Base-by-base conservation (phyloP, 2,329 filamentous ascomycete species). In the Chrysoporthe cubensis region DNA sequence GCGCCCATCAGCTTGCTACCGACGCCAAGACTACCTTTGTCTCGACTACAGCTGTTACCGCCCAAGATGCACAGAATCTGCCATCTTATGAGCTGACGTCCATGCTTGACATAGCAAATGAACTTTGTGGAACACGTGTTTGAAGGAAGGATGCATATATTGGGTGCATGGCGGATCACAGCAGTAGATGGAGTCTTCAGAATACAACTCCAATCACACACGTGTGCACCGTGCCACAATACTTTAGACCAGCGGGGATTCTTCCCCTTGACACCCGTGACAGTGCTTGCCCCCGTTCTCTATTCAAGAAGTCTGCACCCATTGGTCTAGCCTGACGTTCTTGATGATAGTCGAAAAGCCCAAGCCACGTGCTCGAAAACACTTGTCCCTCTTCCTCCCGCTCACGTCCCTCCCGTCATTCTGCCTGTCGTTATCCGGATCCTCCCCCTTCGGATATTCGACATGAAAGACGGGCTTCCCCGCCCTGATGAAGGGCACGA, bases 391-490 rank as follows among this genome's bases (percentile, higher is more conserved):
- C 69, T 68, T 70, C 62, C 83, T 85, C 82, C 65, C 68, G 8
- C 32, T 63, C 21, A 69, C 68, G 4, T 76, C 82, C 78, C 81
- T 80, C 72, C 77, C 42, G 16, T 69, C 58, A 48, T 69, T 69
- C 3, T 69, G 65, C 58, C n/a, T 69, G 7, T 68, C 26, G 2
- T 42, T 65, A n/a, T 69, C 68, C 16, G 68, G 62, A 16, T 69
- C 68, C 59, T 69, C 68, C 4, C 78, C 81, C 69, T 84, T 81
- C 6, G 85, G 84, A 73, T 89, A 89, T 75, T 89, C 87, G 67
- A 89, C 86, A 71, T 88, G 83, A 71, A 88, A 88, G 14, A 89
- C 86, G 0, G 87, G 85, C 73, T 88, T 88, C 13, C 79, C 79
- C 2, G 80, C 80, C 13, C 80, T 71, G 48, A 85, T 80, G 72